These are phyloP conservation scores for Silybum marianum DNA, from an alignment of 129 eudicot species.

Conservation along the genomic window DNA sequence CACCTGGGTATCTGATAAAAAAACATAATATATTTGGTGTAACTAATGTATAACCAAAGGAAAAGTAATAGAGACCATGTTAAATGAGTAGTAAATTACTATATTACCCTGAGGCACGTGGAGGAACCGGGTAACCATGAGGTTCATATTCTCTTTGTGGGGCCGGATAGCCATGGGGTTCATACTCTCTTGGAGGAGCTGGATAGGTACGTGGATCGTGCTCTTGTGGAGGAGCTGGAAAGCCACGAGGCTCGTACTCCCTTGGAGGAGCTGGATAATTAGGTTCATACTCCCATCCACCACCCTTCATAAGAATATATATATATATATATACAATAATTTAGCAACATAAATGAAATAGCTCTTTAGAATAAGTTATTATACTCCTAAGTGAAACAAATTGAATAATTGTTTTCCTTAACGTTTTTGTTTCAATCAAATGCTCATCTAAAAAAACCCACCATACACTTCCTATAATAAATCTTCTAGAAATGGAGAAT, in stretches of 20 bases:
- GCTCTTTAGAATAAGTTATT: not conserved
- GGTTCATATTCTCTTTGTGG: slow-evolving; percentile 49
- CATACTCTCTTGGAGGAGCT: slow-evolving; percentile 35
- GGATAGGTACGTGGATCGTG: slow-evolving; percentile 42
- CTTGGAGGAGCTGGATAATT: slow-evolving; percentile 41
- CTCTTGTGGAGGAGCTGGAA: slow-evolving; percentile 48
- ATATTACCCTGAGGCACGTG: slow-evolving; percentile 50
- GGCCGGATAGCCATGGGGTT: slow-evolving; percentile 28
- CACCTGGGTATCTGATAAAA: slow-evolving; percentile 45
- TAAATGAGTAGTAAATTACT: not conserved
- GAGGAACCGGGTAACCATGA: slow-evolving; percentile 44
- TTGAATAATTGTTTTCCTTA: not conserved
- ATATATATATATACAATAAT: slow-evolving; percentile 1
- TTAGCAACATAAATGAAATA: slow-evolving; percentile 12
- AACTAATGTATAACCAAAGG: slow-evolving; percentile 13
- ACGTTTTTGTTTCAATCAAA: not conserved
- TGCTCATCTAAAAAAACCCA: not conserved
- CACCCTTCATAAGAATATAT: slow-evolving; percentile 40
- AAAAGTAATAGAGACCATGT: not conserved
- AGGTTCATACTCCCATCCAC: slow-evolving; percentile 46
- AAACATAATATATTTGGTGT: not conserved
- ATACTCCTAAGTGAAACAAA: not conserved
- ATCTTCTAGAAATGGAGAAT: not conserved
- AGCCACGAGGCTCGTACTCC: slow-evolving; percentile 43
- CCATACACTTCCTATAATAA: not conserved